Conservation (phyloP, 495 filamentous ascomycete species). For the Penicillium steckii region DNA sequence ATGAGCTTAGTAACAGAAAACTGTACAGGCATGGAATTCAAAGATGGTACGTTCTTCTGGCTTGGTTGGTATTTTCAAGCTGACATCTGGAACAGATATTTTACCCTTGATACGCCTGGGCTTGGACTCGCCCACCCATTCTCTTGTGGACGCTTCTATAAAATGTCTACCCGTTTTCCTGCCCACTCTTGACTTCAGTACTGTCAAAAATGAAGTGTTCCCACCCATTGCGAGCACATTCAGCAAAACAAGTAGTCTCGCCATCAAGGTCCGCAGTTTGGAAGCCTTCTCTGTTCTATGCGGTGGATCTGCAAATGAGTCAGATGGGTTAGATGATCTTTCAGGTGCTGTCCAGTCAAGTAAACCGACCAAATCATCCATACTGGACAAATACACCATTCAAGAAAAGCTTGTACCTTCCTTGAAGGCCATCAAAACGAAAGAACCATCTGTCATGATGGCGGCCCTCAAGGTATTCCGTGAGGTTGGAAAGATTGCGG, state of each 20-base stretch:
- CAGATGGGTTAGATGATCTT: constrained; percentile 59
- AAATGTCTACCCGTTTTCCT: constrained; percentile 70
- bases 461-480: constrained; percentile 80
- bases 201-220: constrained; percentile 93
- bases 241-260: constrained; percentile 85
- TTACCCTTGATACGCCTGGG: constrained; percentile 79
- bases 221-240: constrained; percentile 87
- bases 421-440: constrained; percentile 91
- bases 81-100: constrained; percentile 56
- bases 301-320: constrained; percentile 57
- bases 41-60: constrained; percentile 63
- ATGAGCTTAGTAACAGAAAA: constrained; percentile 71
- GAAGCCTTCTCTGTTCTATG: constrained; percentile 89
- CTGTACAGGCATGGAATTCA: constrained; percentile 88
- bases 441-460: constrained; percentile 97
- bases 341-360: constrained; percentile 57
- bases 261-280: constrained; percentile 87
- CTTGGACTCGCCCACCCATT: constrained; percentile 84
- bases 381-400: constrained; percentile 94
- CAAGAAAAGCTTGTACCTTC: constrained; percentile 94
- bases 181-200: constrained; percentile 87
- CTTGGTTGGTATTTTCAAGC: not conserved
- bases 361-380: constrained; percentile 62
- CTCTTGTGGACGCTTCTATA: constrained; percentile 80
- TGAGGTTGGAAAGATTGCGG: constrained; percentile 77